Evolutionary conservation across 192 early-diverging fungal genomes (phyloP).

Genomic region (Mortierella hygrophila): DNA sequence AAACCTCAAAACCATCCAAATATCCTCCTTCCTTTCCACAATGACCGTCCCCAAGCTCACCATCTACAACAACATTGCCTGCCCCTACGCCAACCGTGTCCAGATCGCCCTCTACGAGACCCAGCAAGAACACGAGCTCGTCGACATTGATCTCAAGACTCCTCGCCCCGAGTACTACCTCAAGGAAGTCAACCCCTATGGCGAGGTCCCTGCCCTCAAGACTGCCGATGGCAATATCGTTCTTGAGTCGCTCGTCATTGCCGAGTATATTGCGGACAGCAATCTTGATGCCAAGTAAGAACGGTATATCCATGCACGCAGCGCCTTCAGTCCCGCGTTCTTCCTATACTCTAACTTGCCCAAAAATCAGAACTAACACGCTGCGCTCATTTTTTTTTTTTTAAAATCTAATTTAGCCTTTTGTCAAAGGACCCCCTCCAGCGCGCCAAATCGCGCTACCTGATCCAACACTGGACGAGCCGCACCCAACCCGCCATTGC

Average conservation of each 20-base stretch:
- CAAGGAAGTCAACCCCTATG: conserved; percentile 70
- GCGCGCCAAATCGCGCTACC: conserved; percentile 42
- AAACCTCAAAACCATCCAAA: neutral
- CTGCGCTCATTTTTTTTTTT: too few species aligned
- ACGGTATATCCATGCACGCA: conserved; percentile 4
- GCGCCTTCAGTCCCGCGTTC: neutral
- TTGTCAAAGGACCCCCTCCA: conserved; percentile 56
- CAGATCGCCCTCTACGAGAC: conserved; percentile 67
- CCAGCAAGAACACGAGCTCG: conserved; percentile 58
- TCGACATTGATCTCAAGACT: conserved; percentile 67
- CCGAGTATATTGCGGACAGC: conserved; percentile 71
- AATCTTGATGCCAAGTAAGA: conserved; percentile 61
- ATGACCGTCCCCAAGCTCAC: conserved; percentile 44
- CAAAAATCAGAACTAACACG: neutral
- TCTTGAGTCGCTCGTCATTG: conserved; percentile 72
- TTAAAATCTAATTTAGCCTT: conserved; percentile 16
- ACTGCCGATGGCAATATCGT: conserved; percentile 58
- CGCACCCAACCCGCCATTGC: conserved; percentile 10
- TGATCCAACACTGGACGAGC: conserved; percentile 44
- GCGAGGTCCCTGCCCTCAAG: conserved; percentile 70
- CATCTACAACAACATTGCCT: conserved; percentile 63
- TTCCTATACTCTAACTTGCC: neutral
- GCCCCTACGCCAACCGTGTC: conserved; percentile 75
- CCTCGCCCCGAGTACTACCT: conserved; percentile 16
- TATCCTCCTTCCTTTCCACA: neutral